Percentiles rank a stretch among this genome's conserved stretches.
Evolutionary conservation across 345 rosid species (phyloP).

Genomic region (Geranium rotundifolium): DNA sequence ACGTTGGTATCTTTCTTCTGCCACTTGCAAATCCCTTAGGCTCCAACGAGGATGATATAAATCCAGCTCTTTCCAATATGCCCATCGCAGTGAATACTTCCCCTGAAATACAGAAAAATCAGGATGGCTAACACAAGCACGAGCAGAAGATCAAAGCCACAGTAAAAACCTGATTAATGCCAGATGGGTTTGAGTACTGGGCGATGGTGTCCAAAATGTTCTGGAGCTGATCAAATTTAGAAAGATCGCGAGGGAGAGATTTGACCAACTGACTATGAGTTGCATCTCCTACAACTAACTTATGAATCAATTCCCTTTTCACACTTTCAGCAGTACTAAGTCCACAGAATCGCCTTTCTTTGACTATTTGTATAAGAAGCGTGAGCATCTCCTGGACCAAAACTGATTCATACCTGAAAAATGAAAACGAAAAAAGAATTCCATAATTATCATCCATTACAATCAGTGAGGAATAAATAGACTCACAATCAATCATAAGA

Average conservation of each 20-base stretch:
- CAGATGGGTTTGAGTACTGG: conserved; percentile 67
- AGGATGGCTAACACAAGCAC: neutral
- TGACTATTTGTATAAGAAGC: conserved; percentile 72
- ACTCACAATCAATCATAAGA: conserved; percentile 1
- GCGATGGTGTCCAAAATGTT: conserved; percentile 67
- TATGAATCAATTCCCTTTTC: conserved; percentile 78
- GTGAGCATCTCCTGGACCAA: conserved; percentile 82
- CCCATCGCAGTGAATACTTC: conserved; percentile 60
- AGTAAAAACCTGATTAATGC: conserved; percentile 74
- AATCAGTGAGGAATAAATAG: neutral
- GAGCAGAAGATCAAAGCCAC: conserved; percentile 9
- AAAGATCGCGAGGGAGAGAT: conserved; percentile 72
- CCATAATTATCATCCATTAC: neutral
- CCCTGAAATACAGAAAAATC: conserved; percentile 42
- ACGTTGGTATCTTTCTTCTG: conserved; percentile 86
- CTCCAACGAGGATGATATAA: conserved; percentile 88
- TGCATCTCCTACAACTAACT: conserved; percentile 81
- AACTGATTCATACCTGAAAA: conserved; percentile 73
- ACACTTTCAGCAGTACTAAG: conserved; percentile 54
- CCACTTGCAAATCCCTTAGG: conserved; percentile 78
- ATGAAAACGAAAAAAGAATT: neutral
- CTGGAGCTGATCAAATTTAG: conserved; percentile 68
- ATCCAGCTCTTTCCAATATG: conserved; percentile 89
- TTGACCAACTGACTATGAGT: conserved; percentile 85
- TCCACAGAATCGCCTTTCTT: conserved; percentile 90